Base-by-base conservation (phyloP, 768 basidiomycete species). In the Suillus variegatus region DNA sequence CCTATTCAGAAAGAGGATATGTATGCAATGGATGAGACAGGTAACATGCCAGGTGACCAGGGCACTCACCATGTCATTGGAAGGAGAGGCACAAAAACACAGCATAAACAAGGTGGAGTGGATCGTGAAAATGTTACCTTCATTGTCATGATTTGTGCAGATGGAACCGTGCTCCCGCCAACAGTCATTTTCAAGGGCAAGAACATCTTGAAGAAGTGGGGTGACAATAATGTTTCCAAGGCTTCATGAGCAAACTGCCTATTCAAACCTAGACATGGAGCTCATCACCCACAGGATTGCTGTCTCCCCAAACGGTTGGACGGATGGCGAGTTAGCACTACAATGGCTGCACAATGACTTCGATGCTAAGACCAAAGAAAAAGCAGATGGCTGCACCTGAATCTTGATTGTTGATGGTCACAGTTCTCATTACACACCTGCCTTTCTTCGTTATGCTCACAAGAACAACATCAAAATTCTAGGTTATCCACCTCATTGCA, bases 401-500 rank as follows among this genome's bases (percentile, higher is more conserved):
- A 69, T 81, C 28, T 73, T 84, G 4, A 44, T 81, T 36, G 64
- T 82, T 12, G 80, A 83, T 72, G 78, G 83, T 1, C 82, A 84
- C 61, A 74, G 68, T 62, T 83, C 79, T 0, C 83, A 84, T 65
- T 77, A 73, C 67, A 74, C 71, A 0, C 61, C 64, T 14, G 67
- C 71, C 8, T 70, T 83, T 54, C 71, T 85, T 28, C 63, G 78
- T 12, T 81, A 73, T 71, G 72, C 74, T 0, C 12, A 32, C 5
- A 67, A 65, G 54, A 68, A 80, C 69, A 81, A 82, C 62, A 83
- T 85, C 60, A 49, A 66, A 4, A 62, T 83, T 14, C 66, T 79
- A 18, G 75, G 74, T 3, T 82, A 82, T 66, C 82, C 77, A 64
- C 46, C 46, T 46, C 46, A 46, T 46, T 46, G 46, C 1, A 67